Base-by-base conservation (phyloP, 2,329 filamentous ascomycete genomes). In the Fusarium sp. region DNA sequence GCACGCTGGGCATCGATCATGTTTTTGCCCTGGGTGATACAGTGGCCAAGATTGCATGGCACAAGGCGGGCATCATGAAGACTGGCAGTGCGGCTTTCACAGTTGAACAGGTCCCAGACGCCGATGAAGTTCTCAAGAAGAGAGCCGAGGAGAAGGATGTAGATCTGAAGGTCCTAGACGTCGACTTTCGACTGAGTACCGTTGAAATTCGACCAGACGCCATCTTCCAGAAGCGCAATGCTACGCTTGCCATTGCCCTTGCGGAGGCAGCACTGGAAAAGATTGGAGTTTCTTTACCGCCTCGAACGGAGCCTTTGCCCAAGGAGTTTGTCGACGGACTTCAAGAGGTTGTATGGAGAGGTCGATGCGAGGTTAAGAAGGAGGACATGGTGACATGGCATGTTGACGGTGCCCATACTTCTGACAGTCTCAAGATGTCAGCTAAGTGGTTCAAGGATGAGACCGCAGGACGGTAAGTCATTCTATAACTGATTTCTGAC, bases 391-490 rank as follows among this genome's bases (percentile, higher is more conserved):
- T 97, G 7, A 84, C 84, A 17, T 99, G 95, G 94, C 91, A 94
- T 74, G 87, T 99, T 20, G 96, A 99, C 75, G 94, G 96, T 11
- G 96, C 94, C 4, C 96, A 99, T 78, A 99, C 95, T 0, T 84
- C 91, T 5, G 95, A 98, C 75, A 97, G 94, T 76, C 90, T 99
- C 54, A 87, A 91, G 66, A 86, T 93, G 68, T 93, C 93, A 6
- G 90, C 90, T 1, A 86, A 87, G 64, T 97, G 94, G 94, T 98
- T 97, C 74, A 87, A 88, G 3, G 77, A 78, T 11, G 83, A 86
- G 71, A 81, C 75, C n/a, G 74, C 76, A 29, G 62, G 61, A 46
- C 74, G 72, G 76, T 77, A 73, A 56, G 75, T 47, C n/a, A 14
- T n/a, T 17, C 17, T 3, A 11, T 25, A 11, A 13, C 43, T 14